These are phyloP conservation scores for Russula griseocarnosa DNA, from an alignment of 768 basidiomycete genomes.

Conservation along the genomic window DNA sequence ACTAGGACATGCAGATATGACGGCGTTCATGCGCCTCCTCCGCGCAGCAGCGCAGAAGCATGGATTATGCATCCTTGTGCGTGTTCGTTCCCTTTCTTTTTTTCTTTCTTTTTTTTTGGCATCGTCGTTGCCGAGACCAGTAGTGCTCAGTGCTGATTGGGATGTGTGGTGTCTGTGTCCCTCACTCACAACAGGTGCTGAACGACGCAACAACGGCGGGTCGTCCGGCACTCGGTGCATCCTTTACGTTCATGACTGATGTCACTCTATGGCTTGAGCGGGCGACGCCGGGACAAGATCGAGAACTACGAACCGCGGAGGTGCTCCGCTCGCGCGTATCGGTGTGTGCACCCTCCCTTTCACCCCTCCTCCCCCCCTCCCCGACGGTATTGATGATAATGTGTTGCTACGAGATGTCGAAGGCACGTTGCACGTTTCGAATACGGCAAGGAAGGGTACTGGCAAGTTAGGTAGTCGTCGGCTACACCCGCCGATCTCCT, in stretches of 20 bases:
- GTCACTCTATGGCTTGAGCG: conserved; percentile 65
- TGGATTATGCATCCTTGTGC: conserved; percentile 51
- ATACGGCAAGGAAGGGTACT: conserved; percentile 15
- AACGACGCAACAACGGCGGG: conserved; percentile 36
- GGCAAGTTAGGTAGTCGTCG: neutral
- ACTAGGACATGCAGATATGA: conserved; percentile 73
- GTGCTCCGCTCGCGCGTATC: conserved; percentile 33
- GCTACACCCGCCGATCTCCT: neutral
- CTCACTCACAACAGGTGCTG: conserved; percentile 45
- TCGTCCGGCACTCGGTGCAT: conserved; percentile 73
- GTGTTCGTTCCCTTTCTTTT: conserved; percentile 33
- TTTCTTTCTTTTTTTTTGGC: no score
- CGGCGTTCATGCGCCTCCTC: conserved; percentile 62
- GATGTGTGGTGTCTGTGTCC: no score
- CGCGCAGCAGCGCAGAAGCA: conserved; percentile 46
- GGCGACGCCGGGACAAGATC: conserved; percentile 23
- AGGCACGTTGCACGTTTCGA: conserved; percentile 6
- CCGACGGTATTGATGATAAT: conserved; percentile 1
- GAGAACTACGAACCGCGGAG: conserved; percentile 29
- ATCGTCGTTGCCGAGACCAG: no score
- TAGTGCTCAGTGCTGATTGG: no score
- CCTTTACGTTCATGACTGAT: conserved; percentile 69
- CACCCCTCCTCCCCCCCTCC: neutral
- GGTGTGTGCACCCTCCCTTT: conserved; percentile 24
- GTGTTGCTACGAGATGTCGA: neutral